These are phyloP conservation scores for Lolium perenne DNA, from an alignment of 176 grass and related monocot genomes.

Conservation along the genomic window DNA sequence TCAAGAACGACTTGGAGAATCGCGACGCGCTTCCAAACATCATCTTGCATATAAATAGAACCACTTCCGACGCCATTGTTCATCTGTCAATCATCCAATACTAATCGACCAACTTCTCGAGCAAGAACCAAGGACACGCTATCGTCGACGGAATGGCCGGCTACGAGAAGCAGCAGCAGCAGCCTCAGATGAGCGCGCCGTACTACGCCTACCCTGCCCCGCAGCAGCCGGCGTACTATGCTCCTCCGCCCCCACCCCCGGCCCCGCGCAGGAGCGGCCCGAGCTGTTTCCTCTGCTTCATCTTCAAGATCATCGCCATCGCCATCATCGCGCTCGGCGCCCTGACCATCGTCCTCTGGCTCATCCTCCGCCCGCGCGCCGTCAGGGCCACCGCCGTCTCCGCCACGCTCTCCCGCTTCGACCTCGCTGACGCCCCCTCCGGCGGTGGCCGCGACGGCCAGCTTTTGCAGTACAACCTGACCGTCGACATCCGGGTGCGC, in stretches of 20 bases:
- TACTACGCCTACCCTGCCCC: conserved; percentile 64
- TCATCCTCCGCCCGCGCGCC: conserved; percentile 49
- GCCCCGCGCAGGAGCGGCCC: background rate
- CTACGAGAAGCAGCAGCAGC: conserved; percentile 52
- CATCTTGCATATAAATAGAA: conserved; percentile 49
- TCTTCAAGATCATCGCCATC: conserved; percentile 45
- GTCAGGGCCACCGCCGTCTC: conserved; percentile 53
- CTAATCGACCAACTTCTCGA: background rate
- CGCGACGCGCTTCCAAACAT: no score
- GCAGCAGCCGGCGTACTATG: conserved; percentile 47
- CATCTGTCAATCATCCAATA: background rate
- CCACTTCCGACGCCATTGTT: background rate
- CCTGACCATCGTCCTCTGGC: conserved; percentile 50
- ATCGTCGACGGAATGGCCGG: conserved; percentile 22
- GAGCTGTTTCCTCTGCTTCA: conserved; percentile 42
- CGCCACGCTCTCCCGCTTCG: conserved; percentile 16
- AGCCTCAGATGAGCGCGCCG: conserved; percentile 34
- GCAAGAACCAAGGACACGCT: background rate
- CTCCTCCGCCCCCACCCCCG: background rate
- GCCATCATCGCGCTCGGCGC: conserved; percentile 41
- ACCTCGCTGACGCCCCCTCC: conserved; percentile 1
- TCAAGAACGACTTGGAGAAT: background rate
- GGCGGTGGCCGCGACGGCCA: background rate
- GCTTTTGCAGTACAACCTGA: conserved; percentile 58
- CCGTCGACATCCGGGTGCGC: conserved; percentile 53